Evolutionary conservation across 2,329 filamentous ascomycete species (phyloP).

Genomic region (Sclerotinia nivalis): DNA sequence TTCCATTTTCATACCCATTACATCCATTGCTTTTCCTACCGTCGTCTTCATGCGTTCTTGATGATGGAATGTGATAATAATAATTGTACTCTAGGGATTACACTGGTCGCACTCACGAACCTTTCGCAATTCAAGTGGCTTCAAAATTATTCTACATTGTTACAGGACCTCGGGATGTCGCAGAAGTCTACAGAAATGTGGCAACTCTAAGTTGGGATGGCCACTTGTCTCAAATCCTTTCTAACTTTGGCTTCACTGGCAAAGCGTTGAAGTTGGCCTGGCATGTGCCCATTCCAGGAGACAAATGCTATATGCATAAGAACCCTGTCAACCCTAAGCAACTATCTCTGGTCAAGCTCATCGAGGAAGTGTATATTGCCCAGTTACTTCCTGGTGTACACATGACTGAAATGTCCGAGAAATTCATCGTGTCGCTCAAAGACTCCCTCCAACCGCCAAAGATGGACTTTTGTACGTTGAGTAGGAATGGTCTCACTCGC

Average conservation of each 20-base stretch:
- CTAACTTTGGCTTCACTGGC: slow-evolving; percentile 12
- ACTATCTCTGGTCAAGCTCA: slow-evolving; percentile 6
- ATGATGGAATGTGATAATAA: not conserved
- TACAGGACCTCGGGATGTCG: not conserved
- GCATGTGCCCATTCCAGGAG: slow-evolving; percentile 11
- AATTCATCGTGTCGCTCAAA: slow-evolving; percentile 7
- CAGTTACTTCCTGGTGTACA: slow-evolving; percentile 14
- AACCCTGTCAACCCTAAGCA: slow-evolving; percentile 19
- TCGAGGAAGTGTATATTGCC: slow-evolving; percentile 17
- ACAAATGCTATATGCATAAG: slow-evolving; percentile 17
- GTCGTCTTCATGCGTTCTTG: not conserved
- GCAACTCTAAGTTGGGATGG: slow-evolving; percentile 15
- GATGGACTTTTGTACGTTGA: slow-evolving; percentile 13
- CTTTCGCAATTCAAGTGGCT: slow-evolving; percentile 14
- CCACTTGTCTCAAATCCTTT: slow-evolving; percentile 13
- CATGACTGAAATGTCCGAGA: slow-evolving; percentile 14
- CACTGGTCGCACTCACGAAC: slow-evolving; percentile 8
- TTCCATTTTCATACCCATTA: not conserved
- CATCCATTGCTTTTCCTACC: not conserved
- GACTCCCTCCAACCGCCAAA: slow-evolving; percentile 11
- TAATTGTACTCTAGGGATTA: not conserved
- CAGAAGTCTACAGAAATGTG: slow-evolving; percentile 16
- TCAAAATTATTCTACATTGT: slow-evolving; percentile 15
- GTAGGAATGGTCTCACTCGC: slow-evolving; percentile 9
- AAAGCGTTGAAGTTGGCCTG: slow-evolving; percentile 12